phyloP scores from a whole-genome alignment of 345 rosid genomes.

The Acer saccharum region DNA sequence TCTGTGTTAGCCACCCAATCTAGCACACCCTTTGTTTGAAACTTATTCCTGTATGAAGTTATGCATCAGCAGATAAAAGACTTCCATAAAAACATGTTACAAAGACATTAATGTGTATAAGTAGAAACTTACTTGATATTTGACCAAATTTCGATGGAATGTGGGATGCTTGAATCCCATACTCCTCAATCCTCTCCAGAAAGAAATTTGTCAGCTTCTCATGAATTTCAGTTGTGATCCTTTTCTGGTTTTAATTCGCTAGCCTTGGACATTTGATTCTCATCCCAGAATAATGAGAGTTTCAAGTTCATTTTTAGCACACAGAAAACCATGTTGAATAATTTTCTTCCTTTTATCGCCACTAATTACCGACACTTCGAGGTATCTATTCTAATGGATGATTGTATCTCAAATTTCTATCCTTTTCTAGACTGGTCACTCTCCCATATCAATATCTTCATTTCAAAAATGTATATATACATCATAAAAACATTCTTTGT shows the following conservation, averaged over 20 bases:
- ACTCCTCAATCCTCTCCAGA: neutral
- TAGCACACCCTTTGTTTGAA: too few species aligned
- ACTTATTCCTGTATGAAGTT: neutral
- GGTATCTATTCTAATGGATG: neutral
- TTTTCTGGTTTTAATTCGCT: neutral
- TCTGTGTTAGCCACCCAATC: too few species aligned
- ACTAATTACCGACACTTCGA: neutral
- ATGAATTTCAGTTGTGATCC: neutral
- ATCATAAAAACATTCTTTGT: neutral
- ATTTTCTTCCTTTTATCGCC: neutral
- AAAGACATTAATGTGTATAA: neutral
- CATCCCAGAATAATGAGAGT: neutral
- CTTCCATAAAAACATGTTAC: neutral
- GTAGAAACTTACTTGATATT: neutral
- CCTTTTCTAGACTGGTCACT: neutral
- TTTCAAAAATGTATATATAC: too few species aligned
- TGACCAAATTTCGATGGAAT: neutral
- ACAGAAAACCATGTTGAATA: neutral
- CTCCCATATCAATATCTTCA: too few species aligned
- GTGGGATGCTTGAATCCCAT: neutral
- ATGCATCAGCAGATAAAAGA: neutral
- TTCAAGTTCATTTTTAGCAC: neutral
- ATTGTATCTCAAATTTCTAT: slow-evolving; percentile 4
- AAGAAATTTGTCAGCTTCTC: neutral
- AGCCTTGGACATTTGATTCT: neutral